Evolutionary conservation across 306 rosid species (phyloP).

Genomic region (Morella rubra): DNA sequence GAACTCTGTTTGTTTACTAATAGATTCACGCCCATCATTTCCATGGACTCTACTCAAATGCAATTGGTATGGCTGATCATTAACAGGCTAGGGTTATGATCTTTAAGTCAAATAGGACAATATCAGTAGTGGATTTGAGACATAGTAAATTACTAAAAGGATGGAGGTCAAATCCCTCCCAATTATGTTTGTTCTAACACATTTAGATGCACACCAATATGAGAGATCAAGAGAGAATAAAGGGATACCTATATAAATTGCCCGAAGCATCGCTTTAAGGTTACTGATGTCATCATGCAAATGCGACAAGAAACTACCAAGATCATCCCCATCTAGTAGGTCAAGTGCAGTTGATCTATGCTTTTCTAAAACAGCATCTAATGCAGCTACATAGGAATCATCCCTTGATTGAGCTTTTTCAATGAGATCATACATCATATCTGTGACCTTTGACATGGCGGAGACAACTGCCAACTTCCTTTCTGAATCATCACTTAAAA

Average conservation of each 20-base stretch:
- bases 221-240: slow-evolving; percentile 15
- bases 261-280: slow-evolving; percentile 96
- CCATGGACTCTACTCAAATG: neutral
- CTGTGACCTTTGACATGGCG: slow-evolving; percentile 97
- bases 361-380: slow-evolving; percentile 79
- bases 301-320: slow-evolving; percentile 65
- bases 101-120: neutral
- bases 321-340: slow-evolving; percentile 75
- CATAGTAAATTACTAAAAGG: neutral
- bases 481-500: slow-evolving; percentile 74
- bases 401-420: slow-evolving; percentile 86
- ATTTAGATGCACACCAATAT: neutral
- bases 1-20: neutral
- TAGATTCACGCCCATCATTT: neutral
- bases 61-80: neutral
- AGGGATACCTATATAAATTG: slow-evolving; percentile 78
- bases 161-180: neutral
- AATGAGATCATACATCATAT: slow-evolving; percentile 95
- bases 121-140: neutral
- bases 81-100: neutral
- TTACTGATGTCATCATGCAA: slow-evolving; percentile 70
- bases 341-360: slow-evolving; percentile 79
- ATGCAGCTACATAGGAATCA: slow-evolving; percentile 69
- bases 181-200: neutral
- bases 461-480: slow-evolving; percentile 87